These are phyloP conservation scores for Candida tunisiensis DNA, from an alignment of 1,139 yeast genomes.

Conservation along the genomic window DNA sequence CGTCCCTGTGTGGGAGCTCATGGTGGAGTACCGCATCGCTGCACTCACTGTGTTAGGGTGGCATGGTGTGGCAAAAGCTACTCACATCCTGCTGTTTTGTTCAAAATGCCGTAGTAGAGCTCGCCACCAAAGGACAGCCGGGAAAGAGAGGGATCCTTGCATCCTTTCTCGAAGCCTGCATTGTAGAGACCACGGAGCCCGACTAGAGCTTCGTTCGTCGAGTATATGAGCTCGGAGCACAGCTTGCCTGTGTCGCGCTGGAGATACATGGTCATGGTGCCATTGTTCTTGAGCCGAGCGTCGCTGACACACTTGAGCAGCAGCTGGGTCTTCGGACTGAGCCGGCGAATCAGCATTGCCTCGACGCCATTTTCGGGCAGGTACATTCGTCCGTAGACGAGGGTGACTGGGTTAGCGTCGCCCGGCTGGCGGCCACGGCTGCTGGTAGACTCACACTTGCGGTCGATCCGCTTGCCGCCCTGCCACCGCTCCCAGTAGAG, in stretches of 20 bases:
- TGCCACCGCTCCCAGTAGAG: constrained; percentile 16
- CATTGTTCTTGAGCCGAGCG: constrained; percentile 38
- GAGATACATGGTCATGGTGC: constrained; percentile 48
- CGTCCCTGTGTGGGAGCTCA: constrained; percentile 72
- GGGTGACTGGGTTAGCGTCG: constrained; percentile 17
- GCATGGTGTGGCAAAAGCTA: no score
- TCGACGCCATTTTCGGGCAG: constrained; percentile 81
- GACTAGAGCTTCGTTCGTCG: constrained; percentile 78
- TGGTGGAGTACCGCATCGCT: constrained; percentile 71
- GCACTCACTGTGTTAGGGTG: no score
- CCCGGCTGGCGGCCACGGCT: no score
- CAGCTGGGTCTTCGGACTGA: constrained; percentile 44
- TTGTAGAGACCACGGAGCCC: constrained; percentile 75
- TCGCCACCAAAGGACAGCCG: constrained; percentile 70
- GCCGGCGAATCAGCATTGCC: constrained; percentile 65
- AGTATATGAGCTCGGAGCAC: constrained; percentile 63
- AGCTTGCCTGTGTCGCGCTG: constrained; percentile 52
- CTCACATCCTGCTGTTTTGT: constrained; percentile 51
- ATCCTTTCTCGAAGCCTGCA: constrained; percentile 24
- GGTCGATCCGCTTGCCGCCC: constrained; percentile 17
- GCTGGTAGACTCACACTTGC: constrained; percentile 4
- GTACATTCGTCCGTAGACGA: constrained; percentile 71
- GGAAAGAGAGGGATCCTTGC: constrained; percentile 16
- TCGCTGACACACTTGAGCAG: constrained; percentile 62
- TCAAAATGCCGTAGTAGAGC: constrained; percentile 71